phyloP scores from a whole-genome alignment of 2,329 filamentous ascomycete species.

The Ophiostoma ulmi region DNA sequence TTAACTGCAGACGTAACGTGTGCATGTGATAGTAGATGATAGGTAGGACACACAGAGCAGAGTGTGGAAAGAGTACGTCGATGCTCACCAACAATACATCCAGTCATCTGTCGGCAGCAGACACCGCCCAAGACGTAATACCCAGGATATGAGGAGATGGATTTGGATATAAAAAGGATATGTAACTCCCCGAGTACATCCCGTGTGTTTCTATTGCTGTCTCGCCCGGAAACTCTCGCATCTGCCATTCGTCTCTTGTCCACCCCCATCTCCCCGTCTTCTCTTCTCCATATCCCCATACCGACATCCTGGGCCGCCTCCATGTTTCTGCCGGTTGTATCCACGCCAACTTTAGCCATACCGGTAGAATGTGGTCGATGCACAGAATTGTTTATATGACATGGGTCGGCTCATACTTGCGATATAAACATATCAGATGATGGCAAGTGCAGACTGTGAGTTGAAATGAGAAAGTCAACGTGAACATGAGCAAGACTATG shows the following conservation, averaged over 20 bases:
- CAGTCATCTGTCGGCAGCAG: not conserved
- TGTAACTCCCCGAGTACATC: not conserved
- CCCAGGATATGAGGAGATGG: not conserved
- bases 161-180: not conserved
- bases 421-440: not conserved
- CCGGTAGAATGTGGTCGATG: not conserved
- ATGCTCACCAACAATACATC: not conserved
- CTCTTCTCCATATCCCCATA: not conserved
- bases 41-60: not conserved
- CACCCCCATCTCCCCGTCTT: not conserved
- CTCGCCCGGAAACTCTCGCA: not conserved
- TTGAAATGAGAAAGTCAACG: not conserved
- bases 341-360: not conserved
- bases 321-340: not conserved
- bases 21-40: not conserved
- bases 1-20: not conserved
- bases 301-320: conserved; percentile 1
- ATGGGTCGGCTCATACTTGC: not conserved
- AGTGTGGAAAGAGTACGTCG: not conserved
- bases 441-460: not conserved
- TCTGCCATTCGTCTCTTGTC: not conserved
- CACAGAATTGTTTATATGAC: not conserved
- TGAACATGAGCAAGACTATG: not conserved
- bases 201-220: not conserved
- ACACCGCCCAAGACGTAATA: not conserved